Base-by-base conservation (phyloP, 2,329 filamentous ascomycete genomes). In the Colletotrichum trifolii region DNA sequence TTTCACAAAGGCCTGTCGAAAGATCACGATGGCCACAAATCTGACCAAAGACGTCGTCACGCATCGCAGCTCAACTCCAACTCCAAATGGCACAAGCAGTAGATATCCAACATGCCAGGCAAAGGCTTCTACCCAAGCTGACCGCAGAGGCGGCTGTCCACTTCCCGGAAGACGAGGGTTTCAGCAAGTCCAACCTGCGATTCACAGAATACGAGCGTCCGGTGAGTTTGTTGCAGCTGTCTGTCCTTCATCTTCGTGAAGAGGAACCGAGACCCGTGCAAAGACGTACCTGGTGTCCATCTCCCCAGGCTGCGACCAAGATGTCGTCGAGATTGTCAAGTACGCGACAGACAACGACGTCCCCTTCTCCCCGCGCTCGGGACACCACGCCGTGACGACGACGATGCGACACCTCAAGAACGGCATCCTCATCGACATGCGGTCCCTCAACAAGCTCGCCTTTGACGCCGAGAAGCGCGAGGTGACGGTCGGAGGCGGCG, bases 361-460 rank as follows among this genome's bases (percentile, higher is more conserved):
- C 11, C 63, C 63, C 1, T 58, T 66, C 25, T 35, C 64, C n/a
- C 53, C 67, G 8, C 67, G 65, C 1, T 69, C 61, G 7, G 67
- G 67, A 36, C 61, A 68, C 40, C 66, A 69, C 40, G 68, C 67
- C 59, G 67, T 67, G 47, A 64, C 68, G 17, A 56, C 50, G 7
- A 57, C 54, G 25, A 69, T 69, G 56, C 56, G 64, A 10, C 64
- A 67, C 17, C 45, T 65, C 12, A 50, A 56, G 15, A 46, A 55
- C 3, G 69, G 71, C 8, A 64, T 73, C 4, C 64, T 73, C 12
- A 50, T 74, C 12, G 70, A 73, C 43, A 49, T 73, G 60, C 59
- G 68, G 15, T 59, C 58, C 2, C n/a, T 73, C 4, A 70, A 72
- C 50, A 57, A 69, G 39, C 54, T 73, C 47, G 55, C 4, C 11